Conservation (phyloP, 257 asterid species). For the Coffea eugenioides region DNA sequence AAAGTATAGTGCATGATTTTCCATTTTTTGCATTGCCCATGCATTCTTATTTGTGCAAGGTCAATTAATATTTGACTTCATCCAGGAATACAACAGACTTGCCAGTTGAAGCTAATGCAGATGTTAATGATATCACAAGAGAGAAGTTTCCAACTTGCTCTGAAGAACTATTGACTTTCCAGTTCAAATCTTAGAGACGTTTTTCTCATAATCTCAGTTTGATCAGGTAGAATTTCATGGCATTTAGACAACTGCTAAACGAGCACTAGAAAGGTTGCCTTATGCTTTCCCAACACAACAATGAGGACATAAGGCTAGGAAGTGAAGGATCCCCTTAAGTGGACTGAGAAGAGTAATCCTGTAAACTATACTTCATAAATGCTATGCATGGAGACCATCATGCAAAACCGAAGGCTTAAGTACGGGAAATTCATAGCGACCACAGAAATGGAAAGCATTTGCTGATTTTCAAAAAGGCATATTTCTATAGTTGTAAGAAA, state of each 20-base stretch:
- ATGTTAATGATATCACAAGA: neutral
- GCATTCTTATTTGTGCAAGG: neutral
- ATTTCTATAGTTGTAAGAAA: neutral
- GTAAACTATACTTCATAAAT: neutral
- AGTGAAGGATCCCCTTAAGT: neutral
- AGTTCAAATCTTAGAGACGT: neutral
- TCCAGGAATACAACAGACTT: neutral
- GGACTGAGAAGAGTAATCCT: neutral
- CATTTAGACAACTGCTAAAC: neutral
- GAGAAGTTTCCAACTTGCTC: neutral
- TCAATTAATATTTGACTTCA: neutral
- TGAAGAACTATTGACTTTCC: neutral
- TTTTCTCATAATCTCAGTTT: neutral
- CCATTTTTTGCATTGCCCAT: neutral
- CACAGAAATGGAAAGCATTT: neutral
- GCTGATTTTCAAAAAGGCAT: neutral
- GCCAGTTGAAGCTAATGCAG: neutral
- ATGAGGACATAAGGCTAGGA: neutral
- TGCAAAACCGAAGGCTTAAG: neutral
- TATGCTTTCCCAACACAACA: neutral
- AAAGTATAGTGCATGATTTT: neutral
- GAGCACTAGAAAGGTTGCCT: neutral
- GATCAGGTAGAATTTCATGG: neutral
- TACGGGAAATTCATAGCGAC: neutral
- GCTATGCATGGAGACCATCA: neutral